phyloP scores from a whole-genome alignment of 179 eudicot genomes.

The Amaranthus tricolor region DNA sequence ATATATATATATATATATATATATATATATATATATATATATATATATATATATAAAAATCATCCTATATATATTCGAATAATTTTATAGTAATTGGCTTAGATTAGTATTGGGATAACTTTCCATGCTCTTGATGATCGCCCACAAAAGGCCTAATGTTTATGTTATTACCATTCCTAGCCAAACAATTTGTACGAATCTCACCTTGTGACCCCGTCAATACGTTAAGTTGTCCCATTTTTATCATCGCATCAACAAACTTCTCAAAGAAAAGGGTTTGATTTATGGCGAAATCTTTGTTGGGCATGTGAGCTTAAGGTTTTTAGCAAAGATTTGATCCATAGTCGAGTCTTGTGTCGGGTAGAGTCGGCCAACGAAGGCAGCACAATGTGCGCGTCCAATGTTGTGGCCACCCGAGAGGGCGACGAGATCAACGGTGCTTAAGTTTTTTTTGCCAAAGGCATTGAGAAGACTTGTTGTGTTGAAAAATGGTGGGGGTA shows the following conservation, averaged over 20 bases:
- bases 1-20: no score
- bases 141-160: neutral
- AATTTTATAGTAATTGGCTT: no score
- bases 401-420: conserved; percentile 65
- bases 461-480: conserved; percentile 36
- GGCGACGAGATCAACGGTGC: conserved; percentile 54
- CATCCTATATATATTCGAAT: no score
- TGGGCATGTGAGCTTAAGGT: conserved; percentile 39
- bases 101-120: conserved; percentile 7
- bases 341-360: conserved; percentile 44
- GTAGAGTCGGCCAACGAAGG: conserved; percentile 44
- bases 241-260: conserved; percentile 43
- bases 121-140: neutral
- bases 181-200: conserved; percentile 42
- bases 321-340: conserved; percentile 35
- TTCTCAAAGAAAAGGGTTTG: conserved; percentile 44
- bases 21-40: no score
- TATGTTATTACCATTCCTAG: neutral
- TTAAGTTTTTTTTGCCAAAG: conserved; percentile 41
- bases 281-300: conserved; percentile 38
- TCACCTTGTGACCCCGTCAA: conserved; percentile 48
- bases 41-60: no score
- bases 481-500: conserved; percentile 49
- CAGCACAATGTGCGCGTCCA: conserved; percentile 41
- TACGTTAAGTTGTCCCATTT: conserved; percentile 56